Base-by-base conservation (phyloP, 164 flowering plant genomes). In the Berberis vulgaris region DNA sequence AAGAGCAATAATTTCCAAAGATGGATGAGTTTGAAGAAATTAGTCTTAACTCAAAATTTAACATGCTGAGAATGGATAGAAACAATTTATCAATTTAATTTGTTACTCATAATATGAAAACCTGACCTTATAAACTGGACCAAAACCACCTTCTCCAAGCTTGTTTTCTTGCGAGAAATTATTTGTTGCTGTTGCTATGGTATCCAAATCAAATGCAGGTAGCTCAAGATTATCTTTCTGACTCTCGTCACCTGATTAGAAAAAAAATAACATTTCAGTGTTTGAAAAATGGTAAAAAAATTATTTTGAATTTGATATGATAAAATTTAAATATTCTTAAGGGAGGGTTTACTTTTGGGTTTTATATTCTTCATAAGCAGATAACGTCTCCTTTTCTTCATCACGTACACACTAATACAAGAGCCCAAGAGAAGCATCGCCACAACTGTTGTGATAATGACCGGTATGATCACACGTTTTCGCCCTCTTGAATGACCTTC, bases 41-140 rank as follows among this genome's bases (percentile, higher is more conserved):
- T 4, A 6, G 8, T 47, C 26, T 26, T 26, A 26, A 26, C 26
- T 26, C 26, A 26, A 26, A 26, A 26, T 26, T 26, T 26, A 26
- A 26, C 0, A 26, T 26, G 26, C 26, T 26, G 26, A 26, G 26
- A 26, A 26, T 26, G 26, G 26, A 26, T 26, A 26, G 26, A 26
- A 26, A 26, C 26, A 26, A 26, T 26, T 26, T 26, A 26, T 26
- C 26, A 26, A 26, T 26, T 26, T 26, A 26, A 26, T 26, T 26
- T 26, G 26, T 26, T 26, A 26, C 26, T 26, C 26, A 26, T 26
- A 26, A 26, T 26, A 26, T 26, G 26, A 26, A 26, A 52, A 6
- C 8, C 13, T 49, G 49, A 84, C 88, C 82, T 76, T 79, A 64
- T 76, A 80, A 60, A 84, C 88, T 45, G 72, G 72, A 40, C 81